Evolutionary conservation across 371 early-diverging fungal genomes (phyloP), one percentile per base, ranked within the genome.

Genomic region (Caulochytrium protostelioides): DNA sequence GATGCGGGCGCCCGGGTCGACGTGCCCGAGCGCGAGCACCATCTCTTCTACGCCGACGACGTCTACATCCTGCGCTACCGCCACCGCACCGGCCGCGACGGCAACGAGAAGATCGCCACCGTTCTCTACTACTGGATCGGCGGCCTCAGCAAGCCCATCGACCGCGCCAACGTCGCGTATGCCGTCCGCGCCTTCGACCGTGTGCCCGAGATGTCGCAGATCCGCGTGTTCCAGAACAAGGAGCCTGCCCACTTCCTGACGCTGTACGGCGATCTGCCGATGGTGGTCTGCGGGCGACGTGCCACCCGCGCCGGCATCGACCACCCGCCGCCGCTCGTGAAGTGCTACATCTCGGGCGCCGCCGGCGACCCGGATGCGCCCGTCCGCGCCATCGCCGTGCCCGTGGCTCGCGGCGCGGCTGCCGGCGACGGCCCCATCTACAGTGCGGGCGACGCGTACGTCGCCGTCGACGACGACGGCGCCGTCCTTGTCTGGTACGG

Each of bases 91-190:
- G 54, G 50, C 9, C 38, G 47, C 1, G 36, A 23, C n/a, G 55
- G 47, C n/a, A 40, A 37, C 26, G 50, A 42, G 25, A 47, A 46
- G 35, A 48, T 45, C 18, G 39, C 34, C 1, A 18, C 35, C 13
- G 30, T 46, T 15, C 41, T 33, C 13, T 55, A 50, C 34, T 47
- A 39, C 23, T 55, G 55, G 55, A 37, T 55, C 22, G 55, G 55
- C 8, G 30, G 38, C 22, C 41, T 36, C 15, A 33, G 43, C 16
- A 55, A 46, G 32, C 17, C 18, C 45, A 55, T 43, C 22, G 55
- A 55, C 17, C 44, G 38, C 25, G 55, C 42, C 6, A 41, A 43
- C 4, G 43, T 46, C 7, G 55, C 50, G 6, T 42, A 49, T 31
- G 23, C 35, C 3, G 50, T 51, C 6, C 23, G 42, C 10, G 44